Evolutionary conservation across 352 stramenopile genomes (phyloP).

Genomic region (Pythium vanterpoolii): DNA sequence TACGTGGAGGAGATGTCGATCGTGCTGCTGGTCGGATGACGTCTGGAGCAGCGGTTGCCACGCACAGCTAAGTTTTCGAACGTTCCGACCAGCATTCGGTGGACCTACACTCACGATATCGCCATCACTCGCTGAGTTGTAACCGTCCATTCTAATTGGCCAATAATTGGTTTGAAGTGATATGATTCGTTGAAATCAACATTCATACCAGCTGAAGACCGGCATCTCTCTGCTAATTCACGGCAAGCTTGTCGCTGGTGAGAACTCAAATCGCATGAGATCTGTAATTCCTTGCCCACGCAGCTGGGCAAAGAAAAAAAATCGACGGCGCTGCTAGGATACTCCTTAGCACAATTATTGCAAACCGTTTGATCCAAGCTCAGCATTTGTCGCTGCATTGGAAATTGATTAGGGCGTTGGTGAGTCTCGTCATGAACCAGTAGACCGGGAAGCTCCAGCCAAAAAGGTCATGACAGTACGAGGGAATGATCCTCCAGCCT

Average conservation of each 20-base stretch:
- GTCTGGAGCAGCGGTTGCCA: background rate
- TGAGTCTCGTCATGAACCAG: no score
- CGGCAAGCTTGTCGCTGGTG: background rate
- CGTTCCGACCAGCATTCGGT: background rate
- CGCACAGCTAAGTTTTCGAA: background rate
- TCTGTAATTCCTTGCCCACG: background rate
- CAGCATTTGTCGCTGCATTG: no score
- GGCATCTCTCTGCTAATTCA: background rate
- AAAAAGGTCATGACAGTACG: no score
- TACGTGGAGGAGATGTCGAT: background rate
- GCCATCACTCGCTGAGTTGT: background rate
- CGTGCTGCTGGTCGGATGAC: background rate
- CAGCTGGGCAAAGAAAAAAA: background rate
- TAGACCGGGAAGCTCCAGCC: no score
- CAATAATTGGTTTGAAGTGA: background rate
- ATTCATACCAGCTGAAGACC: background rate
- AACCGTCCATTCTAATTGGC: background rate
- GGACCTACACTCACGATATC: background rate
- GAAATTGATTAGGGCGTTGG: no score
- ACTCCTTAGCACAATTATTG: background rate
- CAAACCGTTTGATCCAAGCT: no score
- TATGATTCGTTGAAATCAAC: background rate
- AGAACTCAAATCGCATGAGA: background rate
- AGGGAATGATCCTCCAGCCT: no score
- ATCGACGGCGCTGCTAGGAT: no score